Base-by-base conservation (phyloP, 148 eudicot species). In the Amaranthus cruentus region DNA sequence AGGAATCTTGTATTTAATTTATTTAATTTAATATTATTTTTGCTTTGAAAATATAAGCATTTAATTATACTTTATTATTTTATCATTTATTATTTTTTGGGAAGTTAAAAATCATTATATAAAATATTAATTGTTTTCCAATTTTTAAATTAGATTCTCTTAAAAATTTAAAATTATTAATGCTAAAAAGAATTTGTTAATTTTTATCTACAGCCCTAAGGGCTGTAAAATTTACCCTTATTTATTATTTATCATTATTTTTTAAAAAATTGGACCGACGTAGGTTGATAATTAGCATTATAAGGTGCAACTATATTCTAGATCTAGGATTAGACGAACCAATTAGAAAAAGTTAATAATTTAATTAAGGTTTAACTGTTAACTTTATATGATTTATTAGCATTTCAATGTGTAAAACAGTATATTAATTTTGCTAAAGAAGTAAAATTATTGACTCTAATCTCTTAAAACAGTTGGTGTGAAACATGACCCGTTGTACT, bases 361-460 rank as follows among this genome's bases (percentile, higher is more conserved):
- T 46, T 13, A 65, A 74, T 74, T 53, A 53, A 74, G 47, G 2
- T 42, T 54, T 54, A 46, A 66, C 11, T 11, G 11, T 49, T 55
- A 55, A 12, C 62, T 74, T 66, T 56, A 59, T 10, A 9, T 51
- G 58, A 76, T 50, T 50, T 28, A 59, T 4, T 7, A 53, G 62
- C 69, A 48, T 75, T 67, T 21, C 55, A 57, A 18, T 60, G 47
- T 8, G 54, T 28, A 5, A 15, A 68, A 76, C 56, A 59, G 72
- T 56, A 48, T n/a, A 58, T 68, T 63, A 52, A 28, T 68, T 76
- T 76, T 59, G 78, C 59, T 60, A 76, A 69, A 69, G 71, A 52
- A 61, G 68, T 68, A 38, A n/a, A 51, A 70, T 59, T 59, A 44
- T 52, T 42, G 7, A 69, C 67, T 76, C 79, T 75, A 53, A 69